Base-by-base conservation (phyloP, 2,329 filamentous ascomycete species). In the Talaromyces piceae region DNA sequence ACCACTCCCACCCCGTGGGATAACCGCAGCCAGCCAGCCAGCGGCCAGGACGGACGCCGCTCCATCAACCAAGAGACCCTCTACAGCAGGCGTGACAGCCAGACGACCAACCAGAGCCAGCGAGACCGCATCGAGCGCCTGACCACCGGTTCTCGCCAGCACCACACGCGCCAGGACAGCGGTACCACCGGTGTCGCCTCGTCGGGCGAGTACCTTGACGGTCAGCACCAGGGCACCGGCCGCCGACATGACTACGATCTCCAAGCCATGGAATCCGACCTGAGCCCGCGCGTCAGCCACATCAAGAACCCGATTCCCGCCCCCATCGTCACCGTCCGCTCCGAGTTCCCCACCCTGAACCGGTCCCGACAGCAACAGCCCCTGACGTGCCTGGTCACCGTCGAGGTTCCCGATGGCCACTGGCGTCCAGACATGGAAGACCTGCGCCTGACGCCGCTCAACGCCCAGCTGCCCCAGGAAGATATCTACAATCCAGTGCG, bases 261-360 rank as follows among this genome's bases (percentile, higher is more conserved):
- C 13, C 91, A 97, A 67, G 90, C 91, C 3, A 95, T 96, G 88
- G 91, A 96, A 68, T 88, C 88, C 0, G 86, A 84, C 28, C 77
- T 94, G 16, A 80, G 81, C 57, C 87, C 89, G 5, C 83, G 86
- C 31, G 72, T 78, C 5, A 78, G 74, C 47, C 66, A 86, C 18
- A 78, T 83, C 8, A 87, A 86, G 61, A 95, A 95, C 59, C 89
- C 90, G 0, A 96, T 97, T 53, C 91, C 93, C 1, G 76, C 90
- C 5, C 93, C 93, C 0, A 87, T 82, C 0, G 90, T 98, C n/a
- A 95, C 88, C 0, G 87, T 98, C 45, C 87, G 91, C 53, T 97
- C 91, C 65, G 93, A 98, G 69, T 98, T 96, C 64, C 93, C 93
- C 0, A 97, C 93, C 1, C 80, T 98, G 62, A 96, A 79, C 68